Percentiles rank a stretch among this genome's conserved stretches.
Conservation (phyloP, 2,329 filamentous ascomycete species). For the Talaromyces sp. region DNA sequence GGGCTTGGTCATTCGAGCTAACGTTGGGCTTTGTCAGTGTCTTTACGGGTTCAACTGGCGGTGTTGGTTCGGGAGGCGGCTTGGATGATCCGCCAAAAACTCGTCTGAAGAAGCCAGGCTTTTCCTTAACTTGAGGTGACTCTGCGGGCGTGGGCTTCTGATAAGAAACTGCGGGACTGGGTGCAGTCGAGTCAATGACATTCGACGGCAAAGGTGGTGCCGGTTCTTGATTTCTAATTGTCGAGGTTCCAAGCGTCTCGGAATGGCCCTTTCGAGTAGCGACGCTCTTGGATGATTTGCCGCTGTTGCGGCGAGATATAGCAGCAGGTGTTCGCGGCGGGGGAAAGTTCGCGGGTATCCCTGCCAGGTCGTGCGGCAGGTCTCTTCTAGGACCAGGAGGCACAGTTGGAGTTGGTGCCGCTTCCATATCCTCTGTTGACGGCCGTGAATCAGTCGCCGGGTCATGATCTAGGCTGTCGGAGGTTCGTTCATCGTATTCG, state of each 20-base stretch:
- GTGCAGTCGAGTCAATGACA: constrained; percentile 45
- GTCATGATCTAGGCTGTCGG: constrained; percentile 42
- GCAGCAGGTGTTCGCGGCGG: constrained; percentile 27
- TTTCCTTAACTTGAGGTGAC: constrained; percentile 55
- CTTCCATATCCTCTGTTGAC: constrained; percentile 58
- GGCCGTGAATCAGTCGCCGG: constrained; percentile 19
- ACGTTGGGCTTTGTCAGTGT: constrained; percentile 21
- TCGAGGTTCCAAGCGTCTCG: constrained; percentile 34
- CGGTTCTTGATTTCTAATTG: constrained; percentile 24
- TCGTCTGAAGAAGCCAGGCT: constrained; percentile 84
- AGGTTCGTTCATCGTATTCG: constrained; percentile 28
- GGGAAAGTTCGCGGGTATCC: constrained; percentile 20
- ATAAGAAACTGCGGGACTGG: constrained; percentile 50
- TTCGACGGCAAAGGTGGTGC: constrained; percentile 37
- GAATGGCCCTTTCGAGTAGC: constrained; percentile 31
- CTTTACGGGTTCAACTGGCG: constrained; percentile 14
- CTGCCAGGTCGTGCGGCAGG: constrained; percentile 34
- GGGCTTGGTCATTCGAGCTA: constrained; percentile 16
- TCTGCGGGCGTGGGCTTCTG: constrained; percentile 42
- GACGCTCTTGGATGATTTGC: constrained; percentile 37
- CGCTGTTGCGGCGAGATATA: constrained; percentile 37
- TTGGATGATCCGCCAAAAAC: constrained; percentile 73
- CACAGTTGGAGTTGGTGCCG: constrained; percentile 79
- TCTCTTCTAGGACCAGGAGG: constrained; percentile 68
- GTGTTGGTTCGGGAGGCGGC: constrained; percentile 22